These are phyloP conservation scores for Lycium barbarum DNA, from an alignment of 257 asterid genomes.

Conservation along the genomic window DNA sequence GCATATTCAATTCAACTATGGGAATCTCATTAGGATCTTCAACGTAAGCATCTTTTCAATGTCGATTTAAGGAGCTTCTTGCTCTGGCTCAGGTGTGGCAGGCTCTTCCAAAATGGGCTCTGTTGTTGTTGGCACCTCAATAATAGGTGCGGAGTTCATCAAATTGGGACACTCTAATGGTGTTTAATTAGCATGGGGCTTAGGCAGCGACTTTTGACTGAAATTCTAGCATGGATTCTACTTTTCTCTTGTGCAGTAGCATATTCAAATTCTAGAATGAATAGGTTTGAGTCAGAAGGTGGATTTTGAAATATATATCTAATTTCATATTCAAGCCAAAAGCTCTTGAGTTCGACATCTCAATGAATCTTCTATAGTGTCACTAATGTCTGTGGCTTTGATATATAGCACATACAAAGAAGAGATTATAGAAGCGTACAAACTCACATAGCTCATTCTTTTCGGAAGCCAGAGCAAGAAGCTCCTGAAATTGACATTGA, in stretches of 20 bases:
- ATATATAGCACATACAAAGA: background rate
- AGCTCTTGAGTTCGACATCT: background rate
- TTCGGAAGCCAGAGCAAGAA: slow-evolving; percentile 29
- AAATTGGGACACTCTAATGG: slow-evolving; percentile 36
- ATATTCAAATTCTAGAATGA: background rate
- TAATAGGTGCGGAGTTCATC: slow-evolving; percentile 50
- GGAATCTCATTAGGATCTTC: slow-evolving; percentile 90
- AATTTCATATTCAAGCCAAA: background rate
- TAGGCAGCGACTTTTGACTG: slow-evolving; percentile 63
- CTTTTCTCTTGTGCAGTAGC: slow-evolving; percentile 52
- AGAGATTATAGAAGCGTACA: background rate
- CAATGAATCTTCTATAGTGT: background rate
- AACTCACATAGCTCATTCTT: background rate
- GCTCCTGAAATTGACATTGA: slow-evolving; percentile 67
- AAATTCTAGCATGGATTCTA: slow-evolving; percentile 44
- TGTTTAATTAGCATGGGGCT: slow-evolving; percentile 47
- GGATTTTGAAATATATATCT: background rate
- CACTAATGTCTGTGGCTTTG: background rate
- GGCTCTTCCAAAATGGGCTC: slow-evolving; percentile 74
- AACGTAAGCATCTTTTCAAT: slow-evolving; percentile 55
- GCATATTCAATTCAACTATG: slow-evolving; percentile 80
- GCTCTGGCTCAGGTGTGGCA: slow-evolving; percentile 70
- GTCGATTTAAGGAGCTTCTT: slow-evolving; percentile 53
- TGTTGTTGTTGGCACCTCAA: slow-evolving; percentile 45
- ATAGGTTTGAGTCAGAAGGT: background rate